Evolutionary conservation across 2,329 filamentous ascomycete species (phyloP), one percentile per base, ranked within the genome.

Genomic region (Trichoderma pleuroti): DNA sequence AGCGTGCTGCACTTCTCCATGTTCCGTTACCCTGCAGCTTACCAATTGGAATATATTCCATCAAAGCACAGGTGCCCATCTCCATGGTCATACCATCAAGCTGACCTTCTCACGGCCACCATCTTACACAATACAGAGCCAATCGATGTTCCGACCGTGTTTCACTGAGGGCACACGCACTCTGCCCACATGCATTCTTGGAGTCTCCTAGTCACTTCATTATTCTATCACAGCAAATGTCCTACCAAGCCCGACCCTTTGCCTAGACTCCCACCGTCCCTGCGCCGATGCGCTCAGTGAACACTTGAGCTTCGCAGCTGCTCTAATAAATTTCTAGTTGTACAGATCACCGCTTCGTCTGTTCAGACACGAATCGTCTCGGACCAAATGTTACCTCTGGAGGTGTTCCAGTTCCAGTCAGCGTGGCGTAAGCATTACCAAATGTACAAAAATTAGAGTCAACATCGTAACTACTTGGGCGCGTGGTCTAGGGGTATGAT

Each of bases 401-500:
- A 39, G 16, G 6, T 18, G 14, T 34, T 12, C 26, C 26, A 28
- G n/a, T n/a, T n/a, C n/a, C n/a, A 9, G 32, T 32, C 2, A 34
- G 10, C 4, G 32, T 12, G 4, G 0, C 12, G 2, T 5, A 1
- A 34, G 11, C 11, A 12, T 42, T 42, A 8, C 24, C 28, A 16
- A 32, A 39, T 61, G 10, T 16, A 61, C 6, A 10, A 0, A 26
- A 39, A 18, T 39, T 24, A 11, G 4, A 65, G 11, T 11, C 11
- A 12, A 0, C 2, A 6, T 46, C 46, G 24, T 28, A 62, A 62
- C 34, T 16, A 28, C 36, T 18, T 46, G 59, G 59, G 59, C 59
- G 42, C 59, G 59, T 62, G 59, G 59, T 62, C 59, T 62, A 62
- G 59, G 59, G 59, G 59, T 62, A 62, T 62, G 59, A 62, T 62